These are phyloP conservation scores for Hamamelis virginiana DNA, from an alignment of 164 flowering plant genomes.

Conservation along the genomic window DNA sequence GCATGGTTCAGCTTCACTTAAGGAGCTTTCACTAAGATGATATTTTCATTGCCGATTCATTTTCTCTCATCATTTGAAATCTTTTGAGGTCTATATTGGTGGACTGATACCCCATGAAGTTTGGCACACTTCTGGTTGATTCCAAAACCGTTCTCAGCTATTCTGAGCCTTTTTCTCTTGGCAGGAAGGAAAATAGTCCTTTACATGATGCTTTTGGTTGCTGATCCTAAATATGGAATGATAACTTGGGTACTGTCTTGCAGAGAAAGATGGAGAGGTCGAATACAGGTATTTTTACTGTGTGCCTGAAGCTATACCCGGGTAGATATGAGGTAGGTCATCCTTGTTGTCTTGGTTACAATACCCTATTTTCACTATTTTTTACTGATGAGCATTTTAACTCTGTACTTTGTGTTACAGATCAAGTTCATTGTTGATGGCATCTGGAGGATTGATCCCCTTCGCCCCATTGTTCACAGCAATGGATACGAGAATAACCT, in stretches of 20 bases:
- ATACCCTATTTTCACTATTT: background rate
- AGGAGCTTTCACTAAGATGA: no score
- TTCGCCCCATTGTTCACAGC: conserved; percentile 62
- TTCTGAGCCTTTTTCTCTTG: background rate
- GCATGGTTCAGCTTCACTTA: no score
- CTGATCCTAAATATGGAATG: background rate
- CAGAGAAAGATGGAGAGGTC: conserved; percentile 90
- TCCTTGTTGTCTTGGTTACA: background rate
- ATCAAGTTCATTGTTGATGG: conserved; percentile 94
- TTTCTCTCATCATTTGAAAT: background rate
- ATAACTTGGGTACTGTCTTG: conserved; percentile 17
- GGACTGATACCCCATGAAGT: background rate
- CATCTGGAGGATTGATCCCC: conserved; percentile 78
- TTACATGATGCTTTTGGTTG: background rate
- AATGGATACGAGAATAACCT: conserved; percentile 73
- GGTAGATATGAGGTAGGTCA: conserved; percentile 80
- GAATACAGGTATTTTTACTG: conserved; percentile 59
- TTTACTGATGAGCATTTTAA: background rate
- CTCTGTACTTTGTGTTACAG: conserved; percentile 34
- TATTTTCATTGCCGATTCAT: background rate
- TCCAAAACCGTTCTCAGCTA: background rate
- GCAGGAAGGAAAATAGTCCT: background rate
- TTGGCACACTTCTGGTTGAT: background rate
- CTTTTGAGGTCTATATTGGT: background rate
- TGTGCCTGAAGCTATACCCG: conserved; percentile 71